Evolutionary conservation across 192 early-diverging fungal species (phyloP).

Genomic region (Spinellus fusiger): DNA sequence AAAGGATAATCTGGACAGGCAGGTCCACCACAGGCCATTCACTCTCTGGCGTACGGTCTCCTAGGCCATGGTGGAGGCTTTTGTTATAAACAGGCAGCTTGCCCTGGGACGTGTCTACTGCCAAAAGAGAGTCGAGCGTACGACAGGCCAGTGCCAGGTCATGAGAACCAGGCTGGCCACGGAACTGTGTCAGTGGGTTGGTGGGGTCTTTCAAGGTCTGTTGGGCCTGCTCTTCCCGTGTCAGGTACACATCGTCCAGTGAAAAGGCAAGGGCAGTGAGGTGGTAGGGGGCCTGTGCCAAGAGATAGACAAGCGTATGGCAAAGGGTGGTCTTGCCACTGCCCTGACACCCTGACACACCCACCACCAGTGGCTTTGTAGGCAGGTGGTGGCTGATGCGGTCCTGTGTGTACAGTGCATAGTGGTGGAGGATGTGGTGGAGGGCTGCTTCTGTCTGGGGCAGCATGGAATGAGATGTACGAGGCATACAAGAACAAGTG

Average conservation of each 20-base stretch:
- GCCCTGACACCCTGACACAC: slow-evolving; percentile 79
- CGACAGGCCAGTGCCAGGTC: slow-evolving; percentile 60
- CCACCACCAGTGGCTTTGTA: slow-evolving; percentile 55
- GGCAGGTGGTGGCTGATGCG: neutral
- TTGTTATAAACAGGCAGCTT: slow-evolving; percentile 81
- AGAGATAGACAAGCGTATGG: slow-evolving; percentile 34
- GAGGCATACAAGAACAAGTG: neutral
- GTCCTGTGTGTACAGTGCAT: slow-evolving; percentile 6
- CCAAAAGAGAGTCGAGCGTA: slow-evolving; percentile 43
- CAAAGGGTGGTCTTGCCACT: slow-evolving; percentile 63
- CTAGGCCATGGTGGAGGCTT: slow-evolving; percentile 62
- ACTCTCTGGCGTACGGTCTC: slow-evolving; percentile 60
- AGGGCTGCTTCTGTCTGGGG: slow-evolving; percentile 29
- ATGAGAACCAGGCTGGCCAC: slow-evolving; percentile 91
- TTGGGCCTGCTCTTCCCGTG: slow-evolving; percentile 55
- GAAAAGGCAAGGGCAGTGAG: slow-evolving; percentile 59
- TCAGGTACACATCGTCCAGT: slow-evolving; percentile 83
- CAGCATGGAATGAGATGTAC: slow-evolving; percentile 9
- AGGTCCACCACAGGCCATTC: slow-evolving; percentile 51
- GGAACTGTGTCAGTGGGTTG: slow-evolving; percentile 72
- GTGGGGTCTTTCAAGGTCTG: slow-evolving; percentile 33
- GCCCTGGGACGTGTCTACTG: slow-evolving; percentile 30
- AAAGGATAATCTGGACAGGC: slow-evolving; percentile 75
- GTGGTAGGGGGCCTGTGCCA: slow-evolving; percentile 34
- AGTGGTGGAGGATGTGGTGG: slow-evolving; percentile 25